phyloP scores from a whole-genome alignment of 2,329 filamentous ascomycete genomes.

The Aureobasidium sp. region DNA sequence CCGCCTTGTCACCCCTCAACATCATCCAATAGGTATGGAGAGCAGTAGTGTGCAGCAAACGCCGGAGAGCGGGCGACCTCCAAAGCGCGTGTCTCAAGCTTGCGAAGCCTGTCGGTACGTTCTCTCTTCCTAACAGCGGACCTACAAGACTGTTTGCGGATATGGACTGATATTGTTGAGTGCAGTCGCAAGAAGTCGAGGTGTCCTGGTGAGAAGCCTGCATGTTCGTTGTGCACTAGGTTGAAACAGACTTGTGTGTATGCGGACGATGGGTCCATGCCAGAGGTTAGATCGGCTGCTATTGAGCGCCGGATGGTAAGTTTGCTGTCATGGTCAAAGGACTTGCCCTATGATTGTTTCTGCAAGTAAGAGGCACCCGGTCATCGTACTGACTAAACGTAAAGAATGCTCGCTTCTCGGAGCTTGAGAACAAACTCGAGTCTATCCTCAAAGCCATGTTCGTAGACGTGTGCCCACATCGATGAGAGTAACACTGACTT shows the following conservation, averaged over 20 bases:
- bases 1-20: background rate
- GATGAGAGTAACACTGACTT: background rate
- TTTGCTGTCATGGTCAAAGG: background rate
- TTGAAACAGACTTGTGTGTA: slow-evolving; percentile 5
- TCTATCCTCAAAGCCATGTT: slow-evolving; percentile 3
- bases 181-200: slow-evolving; percentile 10
- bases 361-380: background rate
- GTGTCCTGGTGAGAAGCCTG: slow-evolving; percentile 12
- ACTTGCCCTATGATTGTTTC: background rate
- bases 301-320: slow-evolving; percentile 12
- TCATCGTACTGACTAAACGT: background rate
- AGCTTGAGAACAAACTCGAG: background rate
- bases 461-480: background rate
- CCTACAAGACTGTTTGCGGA: too few relatives aligned
- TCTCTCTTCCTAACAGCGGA: background rate
- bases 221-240: slow-evolving; percentile 1
- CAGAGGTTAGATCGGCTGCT: background rate
- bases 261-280: slow-evolving; percentile 4
- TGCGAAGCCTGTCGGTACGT: slow-evolving; percentile 10
- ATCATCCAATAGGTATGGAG: slow-evolving; percentile 7
- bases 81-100: slow-evolving; percentile 6
- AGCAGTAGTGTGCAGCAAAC: slow-evolving; percentile 3
- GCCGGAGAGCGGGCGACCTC: slow-evolving; percentile 1
- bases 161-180: background rate
- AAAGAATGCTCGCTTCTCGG: slow-evolving; percentile 9